Conservation (phyloP, 208 protist species). For the Trypanosoma vivax region DNA sequence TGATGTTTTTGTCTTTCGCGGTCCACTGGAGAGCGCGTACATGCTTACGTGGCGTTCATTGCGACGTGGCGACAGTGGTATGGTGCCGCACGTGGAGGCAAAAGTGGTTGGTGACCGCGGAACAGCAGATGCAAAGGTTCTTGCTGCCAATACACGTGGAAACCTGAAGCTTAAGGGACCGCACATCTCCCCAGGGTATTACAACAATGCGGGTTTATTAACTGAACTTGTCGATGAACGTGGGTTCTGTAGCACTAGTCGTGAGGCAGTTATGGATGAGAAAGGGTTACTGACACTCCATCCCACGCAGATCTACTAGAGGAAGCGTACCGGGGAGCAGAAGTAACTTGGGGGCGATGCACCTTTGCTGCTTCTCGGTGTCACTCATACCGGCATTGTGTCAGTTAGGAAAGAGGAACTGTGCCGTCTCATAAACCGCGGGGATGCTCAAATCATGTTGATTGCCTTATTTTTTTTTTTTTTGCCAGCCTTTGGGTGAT, state of each 20-base stretch:
- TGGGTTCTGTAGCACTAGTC: constrained; percentile 81
- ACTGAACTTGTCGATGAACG: constrained; percentile 87
- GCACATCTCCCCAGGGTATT: constrained; percentile 77
- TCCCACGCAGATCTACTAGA: constrained; percentile 69
- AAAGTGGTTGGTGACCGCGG: constrained; percentile 88
- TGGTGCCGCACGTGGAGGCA: constrained; percentile 79
- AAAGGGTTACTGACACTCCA: constrained; percentile 51
- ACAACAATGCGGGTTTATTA: constrained; percentile 88
- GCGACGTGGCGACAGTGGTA: constrained; percentile 52
- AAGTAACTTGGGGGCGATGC: constrained; percentile 15
- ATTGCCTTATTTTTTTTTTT: no score
- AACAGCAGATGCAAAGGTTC: constrained; percentile 80
- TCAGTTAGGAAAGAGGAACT: no score
- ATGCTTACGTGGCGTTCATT: constrained; percentile 77
- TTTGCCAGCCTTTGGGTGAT: no score
- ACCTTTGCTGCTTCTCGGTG: no score
- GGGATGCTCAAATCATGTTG: no score
- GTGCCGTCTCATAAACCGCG: no score
- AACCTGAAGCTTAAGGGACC: constrained; percentile 86
- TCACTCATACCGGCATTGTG: no score
- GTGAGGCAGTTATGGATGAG: constrained; percentile 72
- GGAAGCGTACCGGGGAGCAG: constrained; percentile 5
- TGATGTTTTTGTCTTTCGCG: constrained; percentile 86
- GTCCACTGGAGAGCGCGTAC: constrained; percentile 74
- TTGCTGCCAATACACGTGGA: constrained; percentile 72